Evolutionary conservation across 208 protist genomes (phyloP), one percentile per base, ranked within the genome.

Genomic region (Tetramitus jugosus): DNA sequence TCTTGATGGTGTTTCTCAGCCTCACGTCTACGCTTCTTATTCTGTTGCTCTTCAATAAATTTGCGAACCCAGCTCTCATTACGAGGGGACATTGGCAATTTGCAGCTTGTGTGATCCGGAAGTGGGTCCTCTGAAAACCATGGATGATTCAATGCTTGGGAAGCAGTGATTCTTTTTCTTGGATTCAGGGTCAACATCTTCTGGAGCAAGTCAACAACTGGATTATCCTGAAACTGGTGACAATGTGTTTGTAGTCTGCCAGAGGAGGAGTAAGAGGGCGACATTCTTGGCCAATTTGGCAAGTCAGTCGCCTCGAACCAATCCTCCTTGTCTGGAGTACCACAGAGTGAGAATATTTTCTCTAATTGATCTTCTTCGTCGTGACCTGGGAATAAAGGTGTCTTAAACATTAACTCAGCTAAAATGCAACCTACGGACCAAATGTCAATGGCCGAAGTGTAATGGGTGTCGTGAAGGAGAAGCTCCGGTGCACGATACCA

Each of bases 321-420:
- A 56, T 84, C 88, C 45, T 93, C 85, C 39, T 89, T 81, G 62
- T 86, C 98, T 10, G 96, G 94, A 4, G 93, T 96, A 76, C 95
- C 94, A 35, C 98, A 82, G 26, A 91, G 82, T 60, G 83, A 82
- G 77, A 94, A 93, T 75, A 96, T 95, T 42, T 84, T 83, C 3
- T 14, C 40, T 3, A 87, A 40, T 78, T 87, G 81, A 64, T 87
- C 84, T 23, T 78, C 60, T 72, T 87, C 84, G 6, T 49, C 40
- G 7, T 10, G 43, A 42, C 84, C 84, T 14, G 84, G 82, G 35
- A 87, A 37, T 31, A 86, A 60, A 26, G 84, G 84, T 31, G 49
- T 60, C 72, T 77, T 76, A 23, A 80, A 67, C 49, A 85, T 75
- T 13, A 86, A 46, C 46, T 86, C 84, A 17, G 82, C 84, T 60